Base-by-base conservation (phyloP, 495 filamentous ascomycete genomes). In the Sordaria brevicollis region DNA sequence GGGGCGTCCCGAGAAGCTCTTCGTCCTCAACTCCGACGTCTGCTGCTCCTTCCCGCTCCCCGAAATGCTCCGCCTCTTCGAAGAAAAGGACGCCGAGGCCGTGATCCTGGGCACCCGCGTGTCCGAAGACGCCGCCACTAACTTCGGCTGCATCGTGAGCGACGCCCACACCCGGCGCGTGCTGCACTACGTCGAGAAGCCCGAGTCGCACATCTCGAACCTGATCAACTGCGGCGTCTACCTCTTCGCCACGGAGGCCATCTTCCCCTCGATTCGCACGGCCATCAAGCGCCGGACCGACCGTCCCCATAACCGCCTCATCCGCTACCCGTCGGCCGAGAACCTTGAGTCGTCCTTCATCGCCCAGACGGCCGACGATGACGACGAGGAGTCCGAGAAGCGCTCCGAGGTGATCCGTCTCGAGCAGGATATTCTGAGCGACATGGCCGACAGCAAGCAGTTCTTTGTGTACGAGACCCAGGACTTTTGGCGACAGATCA, bases 401-500 rank as follows among this genome's bases (percentile, higher is more conserved):
- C 88, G 91, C 82, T 95, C 86, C 80, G 92, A 97, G 72, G 92
- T 97, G 33, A 90, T 99, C 68, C 92, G 95, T 38, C 86, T 99
- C 65, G 95, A 99, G 83, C 95, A 99, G 80, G 95, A 99, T 77
- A 97, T 99, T 71, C 89, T 99, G 41, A 91, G 93, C 67, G 94
- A 97, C 75, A 88, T 99, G 74, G 94, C 95, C 38, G 95, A 99
- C 82, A 96, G 89, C 87, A 94, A 96, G 79, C 93, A 95, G 77
- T 99, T 99, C 86, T 99, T 92, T 80, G 96, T 98, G 21, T 91
- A 97, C 80, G 95, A 99, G 82, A 98, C 95, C 57, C 96, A 97
- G 83, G 95, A 97, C 77, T 99, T 99, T 83, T 99, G 95, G 95
- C 94, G 95, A 69, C 95, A 99, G 85, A 98, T 99, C 86, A 99